phyloP scores from a whole-genome alignment of 2,329 filamentous ascomycete species.

The Trichoderma citrinoviride region DNA sequence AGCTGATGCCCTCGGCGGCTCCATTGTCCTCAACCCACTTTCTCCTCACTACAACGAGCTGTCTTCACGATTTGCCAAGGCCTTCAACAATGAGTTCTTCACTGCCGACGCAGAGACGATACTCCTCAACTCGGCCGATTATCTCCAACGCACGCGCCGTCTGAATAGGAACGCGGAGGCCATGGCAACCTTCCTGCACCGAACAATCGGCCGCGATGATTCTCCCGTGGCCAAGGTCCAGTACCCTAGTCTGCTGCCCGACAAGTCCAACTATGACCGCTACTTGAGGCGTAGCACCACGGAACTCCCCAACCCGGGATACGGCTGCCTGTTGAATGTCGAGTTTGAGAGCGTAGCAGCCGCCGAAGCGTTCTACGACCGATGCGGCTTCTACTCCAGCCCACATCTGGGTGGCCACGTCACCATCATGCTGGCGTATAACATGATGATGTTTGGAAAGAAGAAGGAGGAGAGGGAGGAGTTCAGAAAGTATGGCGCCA shows the following conservation, averaged over 20 bases:
- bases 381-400: constrained; percentile 47
- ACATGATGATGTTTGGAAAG: constrained; percentile 43
- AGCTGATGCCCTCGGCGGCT: constrained; percentile 55
- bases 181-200: constrained; percentile 41
- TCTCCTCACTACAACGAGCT: constrained; percentile 43
- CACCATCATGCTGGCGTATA: constrained; percentile 50
- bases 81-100: constrained; percentile 47
- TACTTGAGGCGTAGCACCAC: constrained; percentile 39
- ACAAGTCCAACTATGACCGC: constrained; percentile 35
- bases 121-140: constrained; percentile 45
- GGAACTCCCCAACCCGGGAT: constrained; percentile 50
- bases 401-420: constrained; percentile 54
- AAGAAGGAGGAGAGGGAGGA: constrained; percentile 37
- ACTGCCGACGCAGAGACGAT: constrained; percentile 46
- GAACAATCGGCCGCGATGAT: constrained; percentile 29
- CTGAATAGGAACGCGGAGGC: constrained; percentile 46
- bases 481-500: constrained; percentile 40
- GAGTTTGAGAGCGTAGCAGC: constrained; percentile 45
- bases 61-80: constrained; percentile 29
- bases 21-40: constrained; percentile 47
- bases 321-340: constrained; percentile 54
- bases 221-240: constrained; percentile 42
- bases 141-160: constrained; percentile 38
- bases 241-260: constrained; percentile 43
- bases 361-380: constrained; percentile 50